A percentile compares a stretch with the other conserved stretches of the same genome.
phyloP scores from a whole-genome alignment of 371 early-diverging fungal species.

The Haplosporangium sp. region DNA sequence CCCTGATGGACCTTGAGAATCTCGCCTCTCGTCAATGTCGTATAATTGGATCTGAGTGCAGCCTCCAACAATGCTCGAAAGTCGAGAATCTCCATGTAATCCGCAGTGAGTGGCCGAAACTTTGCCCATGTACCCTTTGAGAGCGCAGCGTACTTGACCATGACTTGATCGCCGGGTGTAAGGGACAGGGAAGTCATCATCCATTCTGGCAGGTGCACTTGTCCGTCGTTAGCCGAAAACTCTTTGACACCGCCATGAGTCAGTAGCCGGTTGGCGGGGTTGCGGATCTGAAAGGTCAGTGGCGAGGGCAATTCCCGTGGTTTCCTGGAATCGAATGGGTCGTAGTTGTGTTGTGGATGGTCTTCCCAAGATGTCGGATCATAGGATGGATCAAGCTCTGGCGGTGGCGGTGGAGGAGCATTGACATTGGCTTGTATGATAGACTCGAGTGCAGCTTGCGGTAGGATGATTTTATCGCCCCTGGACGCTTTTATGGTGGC shows the following conservation, averaged over 20 bases:
- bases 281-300: conserved; percentile 73
- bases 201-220: conserved; percentile 70
- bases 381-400: conserved; percentile 18
- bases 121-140: conserved; percentile 79
- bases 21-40: conserved; percentile 78
- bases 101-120: conserved; percentile 70
- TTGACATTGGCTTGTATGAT: conserved; percentile 54
- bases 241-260: conserved; percentile 84
- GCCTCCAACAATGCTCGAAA: conserved; percentile 80
- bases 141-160: conserved; percentile 63
- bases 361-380: conserved; percentile 44
- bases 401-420: conserved; percentile 21
- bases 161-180: conserved; percentile 56
- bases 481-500: conserved; percentile 18
- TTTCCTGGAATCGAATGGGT: conserved; percentile 2
- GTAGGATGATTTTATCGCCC: conserved; percentile 76
- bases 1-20: conserved; percentile 71
- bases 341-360: conserved; percentile 5
- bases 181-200: conserved; percentile 62
- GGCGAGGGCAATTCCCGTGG: conserved; percentile 69
- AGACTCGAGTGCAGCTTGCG: conserved; percentile 68
- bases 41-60: conserved; percentile 77
- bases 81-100: conserved; percentile 74
- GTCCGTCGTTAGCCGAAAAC: conserved; percentile 70
- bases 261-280: conserved; percentile 57